These are phyloP conservation scores for Gamsiella multidivaricata DNA, from an alignment of 192 early-diverging fungal genomes.

Conservation along the genomic window DNA sequence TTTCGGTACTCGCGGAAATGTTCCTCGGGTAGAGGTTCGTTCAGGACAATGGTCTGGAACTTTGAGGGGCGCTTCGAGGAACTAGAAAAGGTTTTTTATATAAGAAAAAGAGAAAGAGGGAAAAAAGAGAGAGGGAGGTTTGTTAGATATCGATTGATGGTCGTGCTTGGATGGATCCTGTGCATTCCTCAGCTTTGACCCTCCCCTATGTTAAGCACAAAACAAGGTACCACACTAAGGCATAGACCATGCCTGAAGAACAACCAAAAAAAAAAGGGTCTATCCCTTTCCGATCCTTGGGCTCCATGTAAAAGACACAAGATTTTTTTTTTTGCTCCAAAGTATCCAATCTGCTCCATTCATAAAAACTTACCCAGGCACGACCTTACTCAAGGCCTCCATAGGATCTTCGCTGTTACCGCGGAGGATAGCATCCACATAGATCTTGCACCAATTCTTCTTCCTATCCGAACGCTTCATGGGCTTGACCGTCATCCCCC, in stretches of 20 bases:
- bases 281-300: constrained; percentile 16
- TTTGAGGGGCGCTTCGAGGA: constrained; percentile 16
- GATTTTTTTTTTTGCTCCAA: neutral
- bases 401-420: constrained; percentile 37
- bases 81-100: constrained; percentile 19
- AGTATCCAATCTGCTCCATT: neutral
- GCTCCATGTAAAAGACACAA: constrained; percentile 39
- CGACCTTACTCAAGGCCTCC: constrained; percentile 17
- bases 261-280: constrained; percentile 1
- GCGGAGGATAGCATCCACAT: constrained; percentile 49
- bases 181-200: neutral
- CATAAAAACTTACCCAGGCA: constrained; percentile 28
- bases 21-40: constrained; percentile 29
- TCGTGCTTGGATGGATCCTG: no score
- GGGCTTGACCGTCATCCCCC: constrained; percentile 20
- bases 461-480: constrained; percentile 44
- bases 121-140: constrained; percentile 5
- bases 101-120: neutral
- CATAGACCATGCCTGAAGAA: neutral
- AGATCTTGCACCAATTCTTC: constrained; percentile 52
- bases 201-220: neutral
- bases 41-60: constrained; percentile 42
- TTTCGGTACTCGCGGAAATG: constrained; percentile 16
- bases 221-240: neutral
- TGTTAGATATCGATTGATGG: no score